Conservation (phyloP, 78 protist species). For the Fonticula alba region DNA sequence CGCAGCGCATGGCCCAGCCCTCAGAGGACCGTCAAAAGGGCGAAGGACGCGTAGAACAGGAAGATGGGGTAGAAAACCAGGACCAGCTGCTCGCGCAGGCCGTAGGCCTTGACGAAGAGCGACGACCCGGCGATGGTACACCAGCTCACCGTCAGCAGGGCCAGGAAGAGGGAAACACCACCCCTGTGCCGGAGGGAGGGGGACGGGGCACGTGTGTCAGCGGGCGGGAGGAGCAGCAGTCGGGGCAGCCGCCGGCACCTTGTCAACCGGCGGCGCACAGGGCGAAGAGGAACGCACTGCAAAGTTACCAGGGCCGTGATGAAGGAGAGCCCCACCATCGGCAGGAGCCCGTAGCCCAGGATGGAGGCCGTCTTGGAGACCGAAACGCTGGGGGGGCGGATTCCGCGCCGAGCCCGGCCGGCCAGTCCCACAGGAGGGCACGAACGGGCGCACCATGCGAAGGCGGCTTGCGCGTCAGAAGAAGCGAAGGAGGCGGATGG, state of each 20-base stretch:
- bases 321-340: conserved; percentile 62
- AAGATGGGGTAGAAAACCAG: conserved; percentile 67
- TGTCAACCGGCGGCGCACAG: background rate
- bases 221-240: too few species aligned
- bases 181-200: conserved; percentile 14
- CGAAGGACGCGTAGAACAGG: conserved; percentile 60
- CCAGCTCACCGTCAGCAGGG: conserved; percentile 34
- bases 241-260: background rate
- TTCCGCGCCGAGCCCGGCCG: background rate
- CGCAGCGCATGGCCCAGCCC: too few species aligned
- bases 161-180: conserved; percentile 23
- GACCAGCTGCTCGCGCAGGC: conserved; percentile 37
- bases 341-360: conserved; percentile 75
- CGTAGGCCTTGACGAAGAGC: conserved; percentile 49
- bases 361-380: conserved; percentile 33
- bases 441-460: background rate
- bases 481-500: background rate
- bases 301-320: conserved; percentile 24
- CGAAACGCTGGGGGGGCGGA: conserved; percentile 33
- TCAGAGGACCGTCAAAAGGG: conserved; percentile 61
- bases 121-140: conserved; percentile 50
- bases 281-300: conserved; percentile 1
- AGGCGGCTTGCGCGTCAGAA: background rate
- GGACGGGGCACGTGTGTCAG: background rate
- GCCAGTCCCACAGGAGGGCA: background rate